These are phyloP conservation scores for Chlamydomonas sp. DNA, from an alignment of 139 green algal genomes.

Conservation along the genomic window DNA sequence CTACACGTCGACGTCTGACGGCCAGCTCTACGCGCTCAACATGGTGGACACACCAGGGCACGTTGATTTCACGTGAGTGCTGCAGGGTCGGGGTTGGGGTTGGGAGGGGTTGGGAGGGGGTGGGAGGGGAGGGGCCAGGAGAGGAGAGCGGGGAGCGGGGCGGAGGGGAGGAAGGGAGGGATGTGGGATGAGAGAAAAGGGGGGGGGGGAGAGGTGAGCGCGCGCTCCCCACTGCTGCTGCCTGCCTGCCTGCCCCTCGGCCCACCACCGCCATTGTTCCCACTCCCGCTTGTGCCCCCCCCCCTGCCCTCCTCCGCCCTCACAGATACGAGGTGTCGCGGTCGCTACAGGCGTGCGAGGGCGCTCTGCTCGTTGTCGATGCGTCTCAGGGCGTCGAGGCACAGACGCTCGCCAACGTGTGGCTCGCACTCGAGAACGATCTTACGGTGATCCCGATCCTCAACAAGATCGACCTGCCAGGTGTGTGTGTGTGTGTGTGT, in stretches of 20 bases:
- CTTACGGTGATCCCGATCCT: conserved; percentile 92
- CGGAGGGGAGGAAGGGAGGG: no score
- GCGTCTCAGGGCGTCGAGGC: conserved; percentile 94
- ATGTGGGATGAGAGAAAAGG: no score
- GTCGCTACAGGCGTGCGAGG: conserved; percentile 92
- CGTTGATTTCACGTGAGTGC: conserved; percentile 82
- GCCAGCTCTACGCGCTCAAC: conserved; percentile 72
- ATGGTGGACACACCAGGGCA: conserved; percentile 83
- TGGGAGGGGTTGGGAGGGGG: no score
- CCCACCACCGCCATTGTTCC: background rate
- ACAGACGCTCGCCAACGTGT: conserved; percentile 98
- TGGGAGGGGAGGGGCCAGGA: no score
- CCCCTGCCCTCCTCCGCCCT: background rate
- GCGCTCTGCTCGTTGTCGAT: conserved; percentile 94
- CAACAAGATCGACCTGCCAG: conserved; percentile 98
- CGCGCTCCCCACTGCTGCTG: no score
- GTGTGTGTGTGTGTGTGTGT: conserved; percentile 23
- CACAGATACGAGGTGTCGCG: conserved; percentile 83
- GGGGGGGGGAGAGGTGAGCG: no score
- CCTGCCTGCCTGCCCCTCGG: conserved; percentile 34
- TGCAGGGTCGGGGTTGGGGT: no score
- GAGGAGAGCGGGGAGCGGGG: no score
- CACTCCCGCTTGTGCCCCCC: background rate
- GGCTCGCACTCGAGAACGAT: conserved; percentile 93
- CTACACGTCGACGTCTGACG: conserved; percentile 51